A percentile compares a stretch with the other conserved stretches of the same genome.
Conservation (phyloP, 805 yeast species). For the Spathaspora arborariae region DNA sequence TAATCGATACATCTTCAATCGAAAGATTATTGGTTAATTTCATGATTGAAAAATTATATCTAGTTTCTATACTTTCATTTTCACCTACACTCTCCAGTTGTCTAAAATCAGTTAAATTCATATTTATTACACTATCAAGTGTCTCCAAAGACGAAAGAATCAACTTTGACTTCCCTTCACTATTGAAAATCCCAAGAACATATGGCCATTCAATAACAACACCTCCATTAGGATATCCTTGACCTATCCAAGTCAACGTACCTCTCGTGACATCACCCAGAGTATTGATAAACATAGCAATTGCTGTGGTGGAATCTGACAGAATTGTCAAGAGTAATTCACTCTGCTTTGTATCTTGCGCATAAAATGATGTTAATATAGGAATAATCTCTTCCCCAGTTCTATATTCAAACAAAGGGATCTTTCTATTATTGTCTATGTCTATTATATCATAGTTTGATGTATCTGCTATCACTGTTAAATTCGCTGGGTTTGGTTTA, state of each 20-base stretch:
- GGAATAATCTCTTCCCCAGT: conserved; percentile 16
- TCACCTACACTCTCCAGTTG: neutral
- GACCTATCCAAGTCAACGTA: conserved; percentile 33
- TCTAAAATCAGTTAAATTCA: conserved; percentile 3
- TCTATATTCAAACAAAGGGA: conserved; percentile 33
- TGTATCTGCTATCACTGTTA: conserved; percentile 30
- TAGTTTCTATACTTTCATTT: neutral
- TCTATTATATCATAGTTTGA: conserved; percentile 35
- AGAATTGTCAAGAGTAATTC: conserved; percentile 33
- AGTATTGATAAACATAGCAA: conserved; percentile 39
- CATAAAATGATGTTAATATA: conserved; percentile 18
- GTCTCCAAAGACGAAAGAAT: conserved; percentile 22
- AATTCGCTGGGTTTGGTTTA: conserved; percentile 23
- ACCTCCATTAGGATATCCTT: conserved; percentile 34
- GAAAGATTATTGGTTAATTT: neutral
- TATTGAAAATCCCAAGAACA: conserved; percentile 25
- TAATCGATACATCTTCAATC: neutral
- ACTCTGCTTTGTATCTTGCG: conserved; percentile 14
- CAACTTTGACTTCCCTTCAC: conserved; percentile 6
- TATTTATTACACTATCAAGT: conserved; percentile 14
- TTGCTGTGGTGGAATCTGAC: conserved; percentile 29
- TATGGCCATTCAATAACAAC: conserved; percentile 35
- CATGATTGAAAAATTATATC: neutral
- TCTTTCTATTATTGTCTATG: conserved; percentile 26
- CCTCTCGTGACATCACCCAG: conserved; percentile 41